Evolutionary conservation across 1,284 basidiomycete genomes (phyloP).

Genomic region (Marasmius fiardii): DNA sequence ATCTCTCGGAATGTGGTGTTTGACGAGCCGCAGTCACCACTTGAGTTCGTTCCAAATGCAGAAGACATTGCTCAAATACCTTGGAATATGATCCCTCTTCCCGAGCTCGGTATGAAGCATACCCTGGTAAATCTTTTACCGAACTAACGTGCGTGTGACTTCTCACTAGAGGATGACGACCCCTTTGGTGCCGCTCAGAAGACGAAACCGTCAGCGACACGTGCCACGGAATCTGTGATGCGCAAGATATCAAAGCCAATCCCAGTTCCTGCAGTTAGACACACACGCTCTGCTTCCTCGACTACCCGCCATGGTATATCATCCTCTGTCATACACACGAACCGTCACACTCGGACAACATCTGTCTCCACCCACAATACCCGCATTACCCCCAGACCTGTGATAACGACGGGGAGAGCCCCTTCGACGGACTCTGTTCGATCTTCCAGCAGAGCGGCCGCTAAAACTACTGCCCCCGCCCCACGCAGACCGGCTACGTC

Average conservation of each 20-base stretch:
- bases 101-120: conserved; percentile 30
- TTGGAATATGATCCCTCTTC: conserved; percentile 31
- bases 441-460: neutral
- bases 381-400: neutral
- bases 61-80: conserved; percentile 22
- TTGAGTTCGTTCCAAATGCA: conserved; percentile 21
- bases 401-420: neutral
- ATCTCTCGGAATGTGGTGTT: conserved; percentile 35
- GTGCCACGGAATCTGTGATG: no score
- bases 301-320: conserved; percentile 5
- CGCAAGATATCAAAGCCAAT: no score
- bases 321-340: neutral
- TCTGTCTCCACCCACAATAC: neutral
- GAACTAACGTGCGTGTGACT: neutral
- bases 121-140: neutral
- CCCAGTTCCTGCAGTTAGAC: no score
- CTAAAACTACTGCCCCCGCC: neutral
- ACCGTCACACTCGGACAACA: neutral
- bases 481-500: conserved; percentile 5
- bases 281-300: neutral
- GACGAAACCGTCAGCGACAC: neutral
- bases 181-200: conserved; percentile 16
- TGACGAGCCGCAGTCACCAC: conserved; percentile 31
- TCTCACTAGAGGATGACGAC: conserved; percentile 21
- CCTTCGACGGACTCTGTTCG: neutral